These are phyloP conservation scores for Bacidia gigantensis DNA, from an alignment of 495 filamentous ascomycete genomes.

Conservation along the genomic window DNA sequence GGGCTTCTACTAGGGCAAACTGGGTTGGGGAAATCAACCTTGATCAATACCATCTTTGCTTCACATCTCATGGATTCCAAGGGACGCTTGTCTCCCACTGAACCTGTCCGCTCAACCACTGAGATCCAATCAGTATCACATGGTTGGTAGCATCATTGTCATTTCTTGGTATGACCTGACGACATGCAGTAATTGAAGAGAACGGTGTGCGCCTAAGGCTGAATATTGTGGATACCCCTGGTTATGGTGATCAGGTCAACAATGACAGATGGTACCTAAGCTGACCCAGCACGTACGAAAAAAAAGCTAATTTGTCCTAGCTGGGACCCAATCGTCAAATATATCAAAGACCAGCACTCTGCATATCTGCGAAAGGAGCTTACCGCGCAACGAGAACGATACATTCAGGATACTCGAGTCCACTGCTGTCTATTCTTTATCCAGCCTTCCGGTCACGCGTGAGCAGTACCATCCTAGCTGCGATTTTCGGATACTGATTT, in stretches of 20 bases:
- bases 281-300: neutral
- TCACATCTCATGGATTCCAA: conserved; percentile 99
- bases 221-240: conserved; percentile 70
- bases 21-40: conserved; percentile 92
- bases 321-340: conserved; percentile 96
- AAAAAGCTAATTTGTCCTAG: conserved; percentile 25
- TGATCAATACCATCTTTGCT: conserved; percentile 99
- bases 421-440: conserved; percentile 99
- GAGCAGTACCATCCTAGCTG: conserved; percentile 21
- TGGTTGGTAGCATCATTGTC: conserved; percentile 33
- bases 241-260: conserved; percentile 71
- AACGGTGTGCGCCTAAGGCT: conserved; percentile 68
- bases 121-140: conserved; percentile 97
- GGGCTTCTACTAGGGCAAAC: conserved; percentile 62
- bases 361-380: conserved; percentile 99
- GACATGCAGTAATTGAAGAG: conserved; percentile 76
- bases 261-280: conserved; percentile 58
- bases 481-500: neutral
- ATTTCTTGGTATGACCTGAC: neutral
- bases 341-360: conserved; percentile 99
- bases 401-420: conserved; percentile 97
- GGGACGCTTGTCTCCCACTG: conserved; percentile 79
- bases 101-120: conserved; percentile 86
- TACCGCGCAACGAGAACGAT: conserved; percentile 97
- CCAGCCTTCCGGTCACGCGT: conserved; percentile 91